These are phyloP conservation scores for Globisporangium splendens DNA, from an alignment of 352 stramenopile species.

Conservation along the genomic window DNA sequence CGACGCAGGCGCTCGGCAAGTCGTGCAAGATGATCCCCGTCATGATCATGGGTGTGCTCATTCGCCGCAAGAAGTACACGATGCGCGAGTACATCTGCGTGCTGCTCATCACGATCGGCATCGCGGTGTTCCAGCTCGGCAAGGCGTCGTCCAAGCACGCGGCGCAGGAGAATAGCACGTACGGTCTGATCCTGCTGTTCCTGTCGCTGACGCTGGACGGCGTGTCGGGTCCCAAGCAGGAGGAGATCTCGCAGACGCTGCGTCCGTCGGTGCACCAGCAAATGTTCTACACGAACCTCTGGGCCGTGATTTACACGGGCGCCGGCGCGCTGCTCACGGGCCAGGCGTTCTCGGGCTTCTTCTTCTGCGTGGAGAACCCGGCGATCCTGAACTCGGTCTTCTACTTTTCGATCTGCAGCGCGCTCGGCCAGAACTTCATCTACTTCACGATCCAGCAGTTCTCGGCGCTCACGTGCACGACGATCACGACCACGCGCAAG, in stretches of 20 bases:
- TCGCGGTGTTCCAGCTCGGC: constrained; percentile 88
- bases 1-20: constrained; percentile 97
- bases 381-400: constrained; percentile 84
- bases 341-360: constrained; percentile 65
- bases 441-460: constrained; percentile 99
- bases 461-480: constrained; percentile 97
- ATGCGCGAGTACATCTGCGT: constrained; percentile 89
- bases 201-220: constrained; percentile 94
- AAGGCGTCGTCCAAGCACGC: constrained; percentile 71
- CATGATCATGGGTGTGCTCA: constrained; percentile 92
- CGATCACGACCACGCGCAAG: constrained; percentile 99
- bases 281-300: constrained; percentile 90
- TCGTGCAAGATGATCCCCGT: constrained; percentile 99
- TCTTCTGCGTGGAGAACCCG: constrained; percentile 82
- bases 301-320: constrained; percentile 84
- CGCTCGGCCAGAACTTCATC: constrained; percentile 98
- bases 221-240: constrained; percentile 95
- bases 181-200: constrained; percentile 86
- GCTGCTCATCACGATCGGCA: constrained; percentile 87
- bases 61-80: constrained; percentile 90
- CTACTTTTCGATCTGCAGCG: constrained; percentile 94
- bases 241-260: constrained; percentile 77
- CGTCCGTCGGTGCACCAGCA: constrained; percentile 85
- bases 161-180: constrained; percentile 87
- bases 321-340: constrained; percentile 69